These are phyloP conservation scores for Phytophthora palmivora DNA, from an alignment of 352 stramenopile genomes.

Conservation along the genomic window DNA sequence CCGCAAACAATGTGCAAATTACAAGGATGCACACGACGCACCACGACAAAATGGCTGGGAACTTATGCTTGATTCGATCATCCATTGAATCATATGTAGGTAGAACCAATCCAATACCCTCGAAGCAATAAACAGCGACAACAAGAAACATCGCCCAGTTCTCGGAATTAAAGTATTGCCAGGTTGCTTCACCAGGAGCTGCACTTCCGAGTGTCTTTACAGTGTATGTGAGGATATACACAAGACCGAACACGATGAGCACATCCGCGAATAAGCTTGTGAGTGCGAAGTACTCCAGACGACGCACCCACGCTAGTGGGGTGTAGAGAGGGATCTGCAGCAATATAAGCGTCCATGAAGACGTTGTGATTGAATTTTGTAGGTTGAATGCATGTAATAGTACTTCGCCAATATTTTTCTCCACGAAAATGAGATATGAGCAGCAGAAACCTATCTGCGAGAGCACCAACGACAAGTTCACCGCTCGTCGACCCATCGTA, in stretches of 20 bases:
- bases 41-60: slow-evolving; percentile 52
- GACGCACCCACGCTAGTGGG: slow-evolving; percentile 65
- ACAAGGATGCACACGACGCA: slow-evolving; percentile 48
- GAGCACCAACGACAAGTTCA: slow-evolving; percentile 71
- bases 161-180: slow-evolving; percentile 64
- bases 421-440: slow-evolving; percentile 77
- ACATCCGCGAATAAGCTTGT: slow-evolving; percentile 66
- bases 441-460: slow-evolving; percentile 76
- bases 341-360: slow-evolving; percentile 60
- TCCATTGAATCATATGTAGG: slow-evolving; percentile 70
- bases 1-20: slow-evolving; percentile 55
- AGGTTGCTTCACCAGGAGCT: slow-evolving; percentile 35
- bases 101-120: slow-evolving; percentile 64
- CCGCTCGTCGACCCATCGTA: slow-evolving; percentile 43
- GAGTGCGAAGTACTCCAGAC: slow-evolving; percentile 70
- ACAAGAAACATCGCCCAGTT: slow-evolving; percentile 69
- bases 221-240: slow-evolving; percentile 61
- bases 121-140: slow-evolving; percentile 69
- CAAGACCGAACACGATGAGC: slow-evolving; percentile 58
- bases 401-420: slow-evolving; percentile 68
- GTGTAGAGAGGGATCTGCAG: slow-evolving; percentile 69
- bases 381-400: slow-evolving; percentile 55
- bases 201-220: slow-evolving; percentile 42
- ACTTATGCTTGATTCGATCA: slow-evolving; percentile 57
- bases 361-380: slow-evolving; percentile 40